Percentiles rank a stretch among this genome's conserved stretches.
Conservation (phyloP, 805 yeast genomes). For the Lachancea nothofagi region DNA sequence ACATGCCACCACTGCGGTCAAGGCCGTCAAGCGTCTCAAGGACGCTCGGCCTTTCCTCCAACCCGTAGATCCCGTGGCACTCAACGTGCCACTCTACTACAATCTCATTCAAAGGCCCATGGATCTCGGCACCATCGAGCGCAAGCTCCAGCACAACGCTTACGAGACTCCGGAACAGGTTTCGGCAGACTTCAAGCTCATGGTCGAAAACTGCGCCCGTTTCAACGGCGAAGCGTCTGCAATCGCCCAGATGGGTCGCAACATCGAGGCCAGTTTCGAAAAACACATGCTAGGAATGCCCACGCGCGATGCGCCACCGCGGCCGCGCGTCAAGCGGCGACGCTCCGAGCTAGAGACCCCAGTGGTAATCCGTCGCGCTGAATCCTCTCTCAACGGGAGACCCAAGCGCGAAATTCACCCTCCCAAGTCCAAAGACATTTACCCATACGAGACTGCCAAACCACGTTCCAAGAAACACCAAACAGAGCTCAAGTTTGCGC, state of each 20-base stretch:
- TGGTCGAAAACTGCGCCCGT: conserved; percentile 74
- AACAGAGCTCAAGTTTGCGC: conserved; percentile 82
- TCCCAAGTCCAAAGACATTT: conserved; percentile 85
- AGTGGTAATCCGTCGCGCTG: conserved; percentile 61
- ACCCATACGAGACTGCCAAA: conserved; percentile 63
- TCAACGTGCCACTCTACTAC: conserved; percentile 86
- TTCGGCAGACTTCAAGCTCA: conserved; percentile 71
- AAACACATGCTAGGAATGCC: conserved; percentile 93
- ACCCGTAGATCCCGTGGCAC: conserved; percentile 86
- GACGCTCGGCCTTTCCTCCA: conserved; percentile 86
- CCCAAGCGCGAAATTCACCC: conserved; percentile 97
- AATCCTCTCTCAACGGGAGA: conserved; percentile 70
- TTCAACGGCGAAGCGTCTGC: conserved; percentile 83
- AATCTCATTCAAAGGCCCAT: conserved; percentile 81
- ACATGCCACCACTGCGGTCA: conserved; percentile 70
- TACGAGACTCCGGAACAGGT: conserved; percentile 68
- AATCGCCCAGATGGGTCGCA: conserved; percentile 87
- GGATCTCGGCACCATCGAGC: conserved; percentile 90
- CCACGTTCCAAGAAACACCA: conserved; percentile 91
- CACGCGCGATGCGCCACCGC: conserved; percentile 42
- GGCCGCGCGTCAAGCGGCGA: conserved; percentile 26
- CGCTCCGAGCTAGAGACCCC: conserved; percentile 34
- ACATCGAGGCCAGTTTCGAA: conserved; percentile 85
- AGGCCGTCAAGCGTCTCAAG: conserved; percentile 82
- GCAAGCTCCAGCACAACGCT: conserved; percentile 61